A percentile compares a stretch with the other conserved stretches of the same genome.
Conservation (phyloP, 2,329 filamentous ascomycete species). For the Phialophora tarda region DNA sequence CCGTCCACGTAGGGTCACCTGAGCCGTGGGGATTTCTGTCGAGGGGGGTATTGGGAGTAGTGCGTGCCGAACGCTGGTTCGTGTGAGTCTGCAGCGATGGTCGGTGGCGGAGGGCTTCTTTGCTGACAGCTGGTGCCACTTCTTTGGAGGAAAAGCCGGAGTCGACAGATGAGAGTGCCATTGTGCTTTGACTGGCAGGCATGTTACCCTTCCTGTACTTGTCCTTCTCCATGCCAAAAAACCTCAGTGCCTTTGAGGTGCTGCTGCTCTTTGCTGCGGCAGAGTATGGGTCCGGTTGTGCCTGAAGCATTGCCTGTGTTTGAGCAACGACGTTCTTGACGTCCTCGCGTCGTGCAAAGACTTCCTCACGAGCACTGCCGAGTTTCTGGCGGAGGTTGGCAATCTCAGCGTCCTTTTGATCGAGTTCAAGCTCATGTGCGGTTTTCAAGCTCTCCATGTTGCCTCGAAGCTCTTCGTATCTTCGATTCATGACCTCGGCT, state of each 20-base stretch:
- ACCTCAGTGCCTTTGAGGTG: slow-evolving; percentile 32
- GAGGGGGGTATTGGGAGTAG: slow-evolving; percentile 16
- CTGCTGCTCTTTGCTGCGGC: slow-evolving; percentile 23
- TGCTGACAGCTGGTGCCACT: slow-evolving; percentile 16
- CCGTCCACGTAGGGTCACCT: slow-evolving; percentile 10
- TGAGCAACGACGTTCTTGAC: slow-evolving; percentile 33
- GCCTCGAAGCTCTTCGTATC: slow-evolving; percentile 31
- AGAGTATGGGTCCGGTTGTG: background rate
- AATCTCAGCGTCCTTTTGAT: slow-evolving; percentile 31
- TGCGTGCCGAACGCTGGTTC: slow-evolving; percentile 14
- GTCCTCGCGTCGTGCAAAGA: slow-evolving; percentile 31
- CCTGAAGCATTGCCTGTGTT: slow-evolving; percentile 19
- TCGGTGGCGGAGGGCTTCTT: slow-evolving; percentile 11
- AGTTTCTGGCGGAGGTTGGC: slow-evolving; percentile 31
- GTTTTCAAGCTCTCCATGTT: slow-evolving; percentile 30
- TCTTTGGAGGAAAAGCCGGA: slow-evolving; percentile 30
- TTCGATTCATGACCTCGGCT: slow-evolving; percentile 14
- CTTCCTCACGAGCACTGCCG: slow-evolving; percentile 34
- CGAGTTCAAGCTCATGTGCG: slow-evolving; percentile 31
- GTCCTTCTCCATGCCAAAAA: slow-evolving; percentile 35
- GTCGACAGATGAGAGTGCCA: slow-evolving; percentile 24
- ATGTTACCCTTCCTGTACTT: slow-evolving; percentile 20
- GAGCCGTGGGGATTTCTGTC: slow-evolving; percentile 5
- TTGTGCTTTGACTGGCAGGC: slow-evolving; percentile 29
- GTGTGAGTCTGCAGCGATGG: slow-evolving; percentile 15